phyloP scores from a whole-genome alignment of 495 filamentous ascomycete species.

The Letharia lupina region DNA sequence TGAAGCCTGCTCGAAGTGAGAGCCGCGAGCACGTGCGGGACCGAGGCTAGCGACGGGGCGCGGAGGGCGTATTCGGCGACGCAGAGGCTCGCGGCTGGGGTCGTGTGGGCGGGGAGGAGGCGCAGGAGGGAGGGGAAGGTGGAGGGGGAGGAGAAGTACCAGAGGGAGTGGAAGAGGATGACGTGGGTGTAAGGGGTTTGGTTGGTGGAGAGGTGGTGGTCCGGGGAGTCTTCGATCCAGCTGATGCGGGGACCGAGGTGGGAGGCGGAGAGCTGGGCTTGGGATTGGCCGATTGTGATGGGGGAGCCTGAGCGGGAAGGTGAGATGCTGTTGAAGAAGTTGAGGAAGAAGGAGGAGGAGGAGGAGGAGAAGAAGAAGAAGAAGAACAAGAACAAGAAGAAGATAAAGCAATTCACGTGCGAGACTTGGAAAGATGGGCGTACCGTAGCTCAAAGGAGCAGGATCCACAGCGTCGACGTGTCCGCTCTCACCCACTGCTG shows the following conservation, averaged over 20 bases:
- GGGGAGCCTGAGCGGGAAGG: conserved; percentile 2
- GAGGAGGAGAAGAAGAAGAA: too few relatives aligned
- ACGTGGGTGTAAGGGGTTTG: conserved; percentile 2
- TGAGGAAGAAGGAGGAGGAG: too few relatives aligned
- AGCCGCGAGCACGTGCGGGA: conserved; percentile 9
- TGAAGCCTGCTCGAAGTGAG: not conserved
- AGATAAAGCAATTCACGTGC: not conserved
- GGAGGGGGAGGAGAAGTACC: conserved; percentile 8
- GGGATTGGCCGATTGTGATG: conserved; percentile 8
- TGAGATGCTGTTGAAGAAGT: too few relatives aligned
- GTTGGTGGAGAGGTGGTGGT: conserved; percentile 7
- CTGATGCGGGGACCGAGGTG: conserved; percentile 3
- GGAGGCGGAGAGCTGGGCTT: conserved; percentile 5
- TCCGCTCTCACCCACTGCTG: conserved; percentile 9
- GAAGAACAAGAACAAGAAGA: too few relatives aligned
- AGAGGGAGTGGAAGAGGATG: conserved; percentile 8
- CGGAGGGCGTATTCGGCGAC: conserved; percentile 9
- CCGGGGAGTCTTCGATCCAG: conserved; percentile 5
- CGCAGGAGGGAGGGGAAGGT: conserved; percentile 1
- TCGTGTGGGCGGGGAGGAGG: conserved; percentile 2
- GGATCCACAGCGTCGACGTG: conserved; percentile 12
- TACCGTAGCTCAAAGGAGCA: conserved; percentile 7
- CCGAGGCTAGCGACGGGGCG: conserved; percentile 1
- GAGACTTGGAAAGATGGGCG: not conserved
- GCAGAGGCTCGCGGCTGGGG: conserved; percentile 1